Base-by-base conservation (phyloP, 768 basidiomycete species). In the Piloderma croceum region DNA sequence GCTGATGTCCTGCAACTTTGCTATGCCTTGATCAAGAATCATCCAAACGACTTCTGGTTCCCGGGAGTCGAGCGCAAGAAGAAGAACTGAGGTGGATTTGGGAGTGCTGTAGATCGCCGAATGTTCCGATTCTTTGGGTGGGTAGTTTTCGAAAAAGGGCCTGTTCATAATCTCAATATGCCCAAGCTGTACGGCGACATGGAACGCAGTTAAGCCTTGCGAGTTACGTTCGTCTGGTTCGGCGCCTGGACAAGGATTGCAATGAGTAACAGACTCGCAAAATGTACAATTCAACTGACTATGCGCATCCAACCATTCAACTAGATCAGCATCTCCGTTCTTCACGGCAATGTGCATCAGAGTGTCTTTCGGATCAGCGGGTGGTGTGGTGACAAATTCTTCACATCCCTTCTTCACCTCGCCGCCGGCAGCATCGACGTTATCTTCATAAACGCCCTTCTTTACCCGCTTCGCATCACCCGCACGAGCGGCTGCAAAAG, bases 221-320 rank as follows among this genome's bases (percentile, higher is more conserved):
- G 67, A 70, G 58, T 87, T 71, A 38, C 75, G 72, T 54, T 88
- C 86, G 45, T 86, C 84, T 15, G 75, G 67, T 46, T 86, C 81
- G 36, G 82, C 83, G 61, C 77, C 86, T 88, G 52, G 22, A 45
- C 35, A 36, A 45, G 32, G 49, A 43, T 44, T 27, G 44, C 42
- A 32, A 45, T 50, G 39, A 46, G 43, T 44, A 37, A 34, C 13
- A 20, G 20, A 12, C 41, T 41, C 49, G 23, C 48, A 48, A 50
- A 36, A 45, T 55, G 48, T 38, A 41, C 6, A 38, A 48, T 34
- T 29, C 40, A 37, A 60, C 77, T 50, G 50, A 86, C 86, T 76
- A 55, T 88, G 84, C 4, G 73, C 67, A 59, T 81, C 74, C 10
- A 89, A 71, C 83, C 84, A 88, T 49, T 74, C 58, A 6, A 83